Evolutionary conservation across 2,329 filamentous ascomycete species (phyloP).

Genomic region (Fusarium sp.): DNA sequence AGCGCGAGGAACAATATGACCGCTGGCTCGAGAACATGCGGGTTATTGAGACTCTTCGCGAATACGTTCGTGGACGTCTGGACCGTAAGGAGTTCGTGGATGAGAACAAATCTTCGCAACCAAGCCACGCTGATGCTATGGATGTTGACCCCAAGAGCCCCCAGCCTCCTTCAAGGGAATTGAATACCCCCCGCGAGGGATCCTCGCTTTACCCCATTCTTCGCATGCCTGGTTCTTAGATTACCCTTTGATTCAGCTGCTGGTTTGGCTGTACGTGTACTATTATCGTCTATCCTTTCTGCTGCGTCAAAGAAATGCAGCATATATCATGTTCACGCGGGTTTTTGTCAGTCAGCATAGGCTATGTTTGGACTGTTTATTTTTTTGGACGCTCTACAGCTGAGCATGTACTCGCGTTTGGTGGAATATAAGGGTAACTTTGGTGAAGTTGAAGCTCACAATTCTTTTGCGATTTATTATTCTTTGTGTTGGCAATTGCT

Average conservation of each 20-base stretch:
- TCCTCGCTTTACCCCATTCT: constrained; percentile 58
- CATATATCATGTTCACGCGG: constrained; percentile 5
- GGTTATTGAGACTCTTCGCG: constrained; percentile 71
- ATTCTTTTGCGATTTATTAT: constrained; percentile 16
- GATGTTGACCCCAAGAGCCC: constrained; percentile 55
- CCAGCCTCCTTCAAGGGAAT: constrained; percentile 44
- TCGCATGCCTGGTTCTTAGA: constrained; percentile 54
- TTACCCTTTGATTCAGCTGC: constrained; percentile 13
- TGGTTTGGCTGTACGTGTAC: constrained; percentile 44
- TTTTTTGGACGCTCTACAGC: constrained; percentile 6
- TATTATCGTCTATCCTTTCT: constrained; percentile 29
- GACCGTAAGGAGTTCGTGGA: constrained; percentile 67
- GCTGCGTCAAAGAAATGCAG: constrained; percentile 8
- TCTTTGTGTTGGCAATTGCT: constrained; percentile 8
- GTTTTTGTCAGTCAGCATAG: constrained; percentile 7
- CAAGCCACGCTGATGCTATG: constrained; percentile 52
- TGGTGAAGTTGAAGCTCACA: constrained; percentile 1
- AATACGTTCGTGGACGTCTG: constrained; percentile 70
- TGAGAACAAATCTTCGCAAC: constrained; percentile 32
- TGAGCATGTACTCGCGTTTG: constrained; percentile 16
- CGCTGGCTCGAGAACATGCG: constrained; percentile 76
- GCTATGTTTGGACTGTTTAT: constrained; percentile 13
- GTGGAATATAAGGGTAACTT: constrained; percentile 6
- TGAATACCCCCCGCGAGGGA: constrained; percentile 48
- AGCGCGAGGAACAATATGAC: constrained; percentile 73